Percentiles rank a stretch among this genome's conserved stretches.
Conservation (phyloP, 2,329 filamentous ascomycete genomes). For the Zalaria obscura region DNA sequence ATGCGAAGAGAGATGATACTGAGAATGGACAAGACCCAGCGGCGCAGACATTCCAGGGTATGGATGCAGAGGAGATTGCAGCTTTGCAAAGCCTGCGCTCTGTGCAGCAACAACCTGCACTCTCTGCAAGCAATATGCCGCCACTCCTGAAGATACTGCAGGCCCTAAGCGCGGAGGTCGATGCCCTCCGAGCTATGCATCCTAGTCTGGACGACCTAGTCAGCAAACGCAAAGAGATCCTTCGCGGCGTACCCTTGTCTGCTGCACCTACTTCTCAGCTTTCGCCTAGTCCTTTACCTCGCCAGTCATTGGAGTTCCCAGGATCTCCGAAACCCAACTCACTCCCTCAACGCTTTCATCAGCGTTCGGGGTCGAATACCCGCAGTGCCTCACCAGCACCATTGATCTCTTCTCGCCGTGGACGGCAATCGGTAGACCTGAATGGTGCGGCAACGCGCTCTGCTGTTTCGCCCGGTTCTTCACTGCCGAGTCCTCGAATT, state of each 20-base stretch:
- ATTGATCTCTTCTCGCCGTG: background rate
- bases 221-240: conserved; percentile 33
- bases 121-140: conserved; percentile 22
- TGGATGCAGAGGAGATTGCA: conserved; percentile 21
- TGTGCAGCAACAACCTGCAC: conserved; percentile 20
- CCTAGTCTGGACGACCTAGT: conserved; percentile 34
- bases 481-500: background rate
- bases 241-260: conserved; percentile 13
- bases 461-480: background rate
- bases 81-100: conserved; percentile 11
- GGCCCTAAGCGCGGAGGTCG: conserved; percentile 26
- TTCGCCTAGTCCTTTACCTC: no score
- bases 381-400: background rate
- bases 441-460: background rate
- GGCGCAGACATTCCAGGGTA: conserved; percentile 24
- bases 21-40: background rate
- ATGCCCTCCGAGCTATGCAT: conserved; percentile 26
- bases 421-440: background rate
- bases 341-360: no score
- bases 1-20: background rate
- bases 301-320: no score
- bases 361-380: background rate
- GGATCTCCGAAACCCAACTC: background rate
- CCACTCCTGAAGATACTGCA: conserved; percentile 27
- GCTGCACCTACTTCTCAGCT: no score